Evolutionary conservation across 495 filamentous ascomycete genomes (phyloP).

Genomic region (Neurospora tetraspora): DNA sequence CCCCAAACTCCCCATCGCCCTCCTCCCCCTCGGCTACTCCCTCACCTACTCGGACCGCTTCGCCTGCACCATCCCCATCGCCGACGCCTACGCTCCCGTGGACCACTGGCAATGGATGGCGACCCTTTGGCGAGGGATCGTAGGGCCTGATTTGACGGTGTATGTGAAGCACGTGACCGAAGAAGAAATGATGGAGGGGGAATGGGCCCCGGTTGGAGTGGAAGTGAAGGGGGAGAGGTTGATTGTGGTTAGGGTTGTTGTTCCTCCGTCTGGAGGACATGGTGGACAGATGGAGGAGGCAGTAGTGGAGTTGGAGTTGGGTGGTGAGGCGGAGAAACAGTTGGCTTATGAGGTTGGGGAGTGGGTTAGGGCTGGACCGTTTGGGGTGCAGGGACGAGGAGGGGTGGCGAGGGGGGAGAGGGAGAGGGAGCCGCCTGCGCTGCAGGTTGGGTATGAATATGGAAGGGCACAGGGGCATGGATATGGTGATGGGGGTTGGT

Average conservation of each 20-base stretch:
- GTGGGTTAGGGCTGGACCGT: slow-evolving; percentile 49
- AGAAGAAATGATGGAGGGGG: slow-evolving; percentile 14
- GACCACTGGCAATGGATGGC: slow-evolving; percentile 99
- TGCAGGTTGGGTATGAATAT: not conserved
- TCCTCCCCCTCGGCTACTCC: slow-evolving; percentile 61
- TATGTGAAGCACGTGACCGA: slow-evolving; percentile 38
- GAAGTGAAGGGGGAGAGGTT: slow-evolving; percentile 40
- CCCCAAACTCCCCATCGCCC: slow-evolving; percentile 47
- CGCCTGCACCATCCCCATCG: slow-evolving; percentile 59
- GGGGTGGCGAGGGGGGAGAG: slow-evolving; percentile 1
- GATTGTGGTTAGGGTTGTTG: slow-evolving; percentile 25
- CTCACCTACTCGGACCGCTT: slow-evolving; percentile 68
- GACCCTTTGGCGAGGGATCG: slow-evolving; percentile 80
- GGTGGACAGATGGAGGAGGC: slow-evolving; percentile 15
- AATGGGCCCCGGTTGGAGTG: slow-evolving; percentile 22
- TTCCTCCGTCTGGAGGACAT: not conserved
- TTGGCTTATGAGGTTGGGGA: slow-evolving; percentile 78
- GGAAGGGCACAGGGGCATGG: not conserved
- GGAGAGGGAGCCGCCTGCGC: not conserved
- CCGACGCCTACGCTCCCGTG: slow-evolving; percentile 65
- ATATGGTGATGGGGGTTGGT: not conserved
- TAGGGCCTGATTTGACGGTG: slow-evolving; percentile 80
- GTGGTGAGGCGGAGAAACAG: slow-evolving; percentile 57
- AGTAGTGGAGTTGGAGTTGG: slow-evolving; percentile 25
- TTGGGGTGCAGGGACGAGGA: slow-evolving; percentile 10